These are phyloP conservation scores for Berkeleyomyces basicola DNA, from an alignment of 2,329 filamentous ascomycete genomes.

Conservation along the genomic window DNA sequence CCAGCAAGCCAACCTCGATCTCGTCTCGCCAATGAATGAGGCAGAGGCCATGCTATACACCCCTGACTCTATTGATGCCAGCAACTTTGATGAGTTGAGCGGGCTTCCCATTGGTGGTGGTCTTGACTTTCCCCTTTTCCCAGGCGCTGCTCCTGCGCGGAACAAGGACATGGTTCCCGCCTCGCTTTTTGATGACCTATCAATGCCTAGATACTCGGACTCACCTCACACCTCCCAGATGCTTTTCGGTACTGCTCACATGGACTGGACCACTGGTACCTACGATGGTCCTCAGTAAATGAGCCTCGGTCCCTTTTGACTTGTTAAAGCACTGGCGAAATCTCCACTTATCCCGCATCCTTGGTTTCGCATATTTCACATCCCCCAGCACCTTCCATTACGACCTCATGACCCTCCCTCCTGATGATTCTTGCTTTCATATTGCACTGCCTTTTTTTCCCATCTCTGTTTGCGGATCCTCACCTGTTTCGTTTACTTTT, in stretches of 20 bases:
- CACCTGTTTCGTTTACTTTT: neutral
- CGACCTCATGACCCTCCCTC: neutral
- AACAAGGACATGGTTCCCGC: slow-evolving; percentile 27
- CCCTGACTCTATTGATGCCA: slow-evolving; percentile 43
- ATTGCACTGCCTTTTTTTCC: neutral
- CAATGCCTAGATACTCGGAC: slow-evolving; percentile 34
- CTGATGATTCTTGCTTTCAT: neutral
- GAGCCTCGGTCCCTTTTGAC: neutral
- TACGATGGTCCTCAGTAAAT: slow-evolving; percentile 21
- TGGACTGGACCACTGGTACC: slow-evolving; percentile 27
- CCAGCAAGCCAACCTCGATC: slow-evolving; percentile 10
- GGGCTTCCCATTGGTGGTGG: slow-evolving; percentile 24
- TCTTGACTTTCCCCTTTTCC: slow-evolving; percentile 51
- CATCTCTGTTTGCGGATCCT: slow-evolving; percentile 1
- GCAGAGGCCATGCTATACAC: slow-evolving; percentile 45
- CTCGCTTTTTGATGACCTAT: slow-evolving; percentile 33
- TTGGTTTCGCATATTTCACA: neutral
- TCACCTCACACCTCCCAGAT: slow-evolving; percentile 34
- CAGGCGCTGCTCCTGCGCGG: slow-evolving; percentile 15
- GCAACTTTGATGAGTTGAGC: slow-evolving; percentile 40
- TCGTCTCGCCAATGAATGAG: slow-evolving; percentile 45
- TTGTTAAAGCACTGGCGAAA: neutral
- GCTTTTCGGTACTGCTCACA: slow-evolving; percentile 23
- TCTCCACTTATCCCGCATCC: neutral
- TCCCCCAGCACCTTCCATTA: neutral